These are phyloP conservation scores for Fusarium sp. DNA, from an alignment of 2,329 filamentous ascomycete genomes.

Conservation along the genomic window DNA sequence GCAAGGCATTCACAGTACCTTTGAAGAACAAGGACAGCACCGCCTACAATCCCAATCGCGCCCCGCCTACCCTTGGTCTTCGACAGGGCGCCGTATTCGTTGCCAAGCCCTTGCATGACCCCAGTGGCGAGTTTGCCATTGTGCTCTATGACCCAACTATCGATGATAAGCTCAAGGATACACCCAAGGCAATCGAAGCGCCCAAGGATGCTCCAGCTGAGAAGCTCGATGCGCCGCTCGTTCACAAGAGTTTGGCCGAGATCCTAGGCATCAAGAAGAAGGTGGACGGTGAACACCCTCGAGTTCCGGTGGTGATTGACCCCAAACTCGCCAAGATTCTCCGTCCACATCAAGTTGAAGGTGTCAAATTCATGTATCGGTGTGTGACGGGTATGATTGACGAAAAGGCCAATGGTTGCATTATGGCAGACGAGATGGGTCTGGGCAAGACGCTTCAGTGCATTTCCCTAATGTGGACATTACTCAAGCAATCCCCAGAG, in stretches of 20 bases:
- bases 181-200: constrained; percentile 45
- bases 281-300: constrained; percentile 80
- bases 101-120: constrained; percentile 91
- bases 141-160: constrained; percentile 95
- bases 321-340: constrained; percentile 88
- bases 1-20: constrained; percentile 84
- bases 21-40: constrained; percentile 81
- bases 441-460: constrained; percentile 97
- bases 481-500: constrained; percentile 94
- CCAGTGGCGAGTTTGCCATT: constrained; percentile 94
- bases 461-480: constrained; percentile 95
- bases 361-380: constrained; percentile 96
- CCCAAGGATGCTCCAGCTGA: constrained; percentile 49
- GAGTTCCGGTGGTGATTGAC: constrained; percentile 97
- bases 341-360: constrained; percentile 96
- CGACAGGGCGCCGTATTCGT: constrained; percentile 86
- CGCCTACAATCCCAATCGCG: constrained; percentile 80
- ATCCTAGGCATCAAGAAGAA: constrained; percentile 95
- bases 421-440: constrained; percentile 99
- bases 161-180: constrained; percentile 78
- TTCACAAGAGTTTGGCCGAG: constrained; percentile 95
- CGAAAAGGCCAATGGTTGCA: constrained; percentile 92
- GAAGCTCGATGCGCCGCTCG: constrained; percentile 79
- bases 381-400: constrained; percentile 97
- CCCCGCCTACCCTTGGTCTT: constrained; percentile 88